phyloP scores from a whole-genome alignment of 139 green algal genomes.

The Volvox africanus region DNA sequence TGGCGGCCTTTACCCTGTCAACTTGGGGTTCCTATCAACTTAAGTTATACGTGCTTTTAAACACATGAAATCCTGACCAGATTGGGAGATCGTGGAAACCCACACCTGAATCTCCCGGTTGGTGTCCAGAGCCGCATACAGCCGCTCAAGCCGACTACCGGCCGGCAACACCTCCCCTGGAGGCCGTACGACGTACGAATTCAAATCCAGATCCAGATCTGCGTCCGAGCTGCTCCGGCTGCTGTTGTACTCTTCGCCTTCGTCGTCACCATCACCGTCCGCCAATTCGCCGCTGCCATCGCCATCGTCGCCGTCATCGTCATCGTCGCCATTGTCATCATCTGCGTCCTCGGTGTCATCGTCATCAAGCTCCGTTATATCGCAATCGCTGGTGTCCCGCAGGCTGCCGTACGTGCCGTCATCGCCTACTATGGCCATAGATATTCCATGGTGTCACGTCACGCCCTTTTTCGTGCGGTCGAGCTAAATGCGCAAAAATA shows the following conservation, averaged over 20 bases:
- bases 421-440: too few relatives aligned
- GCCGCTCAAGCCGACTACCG: conserved; percentile 20
- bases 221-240: too few relatives aligned
- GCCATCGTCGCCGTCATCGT: neutral
- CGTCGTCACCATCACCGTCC: neutral
- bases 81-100: too few relatives aligned
- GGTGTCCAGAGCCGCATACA: conserved; percentile 51
- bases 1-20: too few relatives aligned
- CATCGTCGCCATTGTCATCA: neutral
- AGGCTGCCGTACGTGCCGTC: too few relatives aligned
- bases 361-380: neutral
- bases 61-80: too few relatives aligned
- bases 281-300: neutral
- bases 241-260: neutral
- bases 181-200: conserved; percentile 13
- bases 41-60: too few relatives aligned
- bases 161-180: conserved; percentile 20
- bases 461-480: too few relatives aligned
- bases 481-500: too few relatives aligned
- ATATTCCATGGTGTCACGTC: too few relatives aligned
- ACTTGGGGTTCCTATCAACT: too few relatives aligned
- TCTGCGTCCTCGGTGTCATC: neutral
- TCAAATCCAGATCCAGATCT: neutral
- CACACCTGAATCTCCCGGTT: conserved; percentile 54
- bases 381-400: neutral